Evolutionary conservation across 2,329 filamentous ascomycete genomes (phyloP), one percentile per base, ranked within the genome.

Genomic region (Cercospora nicotianae): DNA sequence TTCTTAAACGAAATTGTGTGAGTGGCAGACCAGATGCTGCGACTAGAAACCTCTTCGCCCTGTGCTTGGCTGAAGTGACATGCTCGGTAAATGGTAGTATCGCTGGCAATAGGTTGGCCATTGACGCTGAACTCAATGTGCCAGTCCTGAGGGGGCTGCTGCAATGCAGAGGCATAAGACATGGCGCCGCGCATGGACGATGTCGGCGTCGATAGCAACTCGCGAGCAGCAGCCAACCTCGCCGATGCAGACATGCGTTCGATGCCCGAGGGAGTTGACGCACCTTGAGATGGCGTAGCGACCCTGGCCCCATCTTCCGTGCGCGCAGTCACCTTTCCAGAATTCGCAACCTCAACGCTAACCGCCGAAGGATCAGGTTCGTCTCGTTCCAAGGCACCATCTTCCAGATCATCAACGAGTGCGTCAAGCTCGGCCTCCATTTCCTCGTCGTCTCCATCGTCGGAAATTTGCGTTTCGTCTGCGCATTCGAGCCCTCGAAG

Each of bases 101-200:
- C 94, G 73, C 94, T 95, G 0, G 91, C 85, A 67, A 99, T 91
- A 1, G 91, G 86, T 78, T 93, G 93, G 63, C 87, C 91, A 71
- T 96, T 91, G 60, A 98, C 87, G 72, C 88, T 94, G 80, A 99
- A 99, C 76, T 98, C 92, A 69, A 99, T 93, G 75, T 99, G 94
- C 95, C 95, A 99, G 76, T 98, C 94, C 76, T 96, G 91, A 1
- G 94, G 92, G 0, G 88, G 84, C 13, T 91, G 84, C 73, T 94
- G 91, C 63, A 96, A 87, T 3, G 93, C 93, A 63, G 92, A 91
- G 26, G 93, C 90, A 78, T 97, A 97, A 0, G 93, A 93, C 80
- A 92, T 88, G n/a, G 62, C 62, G 2, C 90, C 86, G 9, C 90
- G 86, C 9, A 80, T 79, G 36, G 83, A 76, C 72, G 80, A 74